Evolutionary conservation across 331 rosid species (phyloP).

Genomic region (Saraca asoca): DNA sequence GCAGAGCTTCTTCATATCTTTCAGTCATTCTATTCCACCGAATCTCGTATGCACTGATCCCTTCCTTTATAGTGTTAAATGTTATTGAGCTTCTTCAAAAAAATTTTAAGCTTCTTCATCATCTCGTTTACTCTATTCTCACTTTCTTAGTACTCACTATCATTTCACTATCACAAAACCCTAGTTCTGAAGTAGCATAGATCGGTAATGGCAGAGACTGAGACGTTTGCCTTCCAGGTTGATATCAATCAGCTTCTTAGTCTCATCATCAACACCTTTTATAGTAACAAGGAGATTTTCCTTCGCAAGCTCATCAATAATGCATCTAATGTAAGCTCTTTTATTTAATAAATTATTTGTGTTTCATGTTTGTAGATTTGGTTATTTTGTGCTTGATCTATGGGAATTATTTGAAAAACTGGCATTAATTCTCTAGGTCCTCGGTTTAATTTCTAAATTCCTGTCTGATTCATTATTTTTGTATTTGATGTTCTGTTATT

Average conservation of each 20-base stretch:
- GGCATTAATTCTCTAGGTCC: too few species aligned
- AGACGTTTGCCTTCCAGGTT: constrained; percentile 86
- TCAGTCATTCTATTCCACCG: too few species aligned
- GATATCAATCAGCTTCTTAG: constrained; percentile 91
- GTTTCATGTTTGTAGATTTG: background rate
- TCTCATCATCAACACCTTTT: constrained; percentile 85
- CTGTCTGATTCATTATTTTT: too few species aligned
- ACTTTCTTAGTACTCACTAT: background rate
- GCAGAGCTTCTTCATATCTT: too few species aligned
- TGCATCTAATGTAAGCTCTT: constrained; percentile 63
- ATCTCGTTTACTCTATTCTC: too few species aligned
- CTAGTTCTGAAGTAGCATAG: background rate
- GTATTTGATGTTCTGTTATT: too few species aligned
- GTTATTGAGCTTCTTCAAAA: too few species aligned
- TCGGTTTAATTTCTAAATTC: too few species aligned
- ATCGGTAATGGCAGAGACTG: constrained; percentile 56
- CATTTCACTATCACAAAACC: background rate
- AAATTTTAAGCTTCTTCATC: too few species aligned
- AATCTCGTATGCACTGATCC: too few species aligned
- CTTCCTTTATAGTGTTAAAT: too few species aligned
- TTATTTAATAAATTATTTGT: too few species aligned
- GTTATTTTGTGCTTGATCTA: background rate
- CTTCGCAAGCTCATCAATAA: constrained; percentile 84
- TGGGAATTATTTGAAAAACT: background rate
- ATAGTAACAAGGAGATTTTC: constrained; percentile 89